A percentile compares a stretch with the other conserved stretches of the same genome.
These are phyloP conservation scores for Phlebiopsis flavidoalba DNA, from an alignment of 768 basidiomycete species.

Conservation along the genomic window DNA sequence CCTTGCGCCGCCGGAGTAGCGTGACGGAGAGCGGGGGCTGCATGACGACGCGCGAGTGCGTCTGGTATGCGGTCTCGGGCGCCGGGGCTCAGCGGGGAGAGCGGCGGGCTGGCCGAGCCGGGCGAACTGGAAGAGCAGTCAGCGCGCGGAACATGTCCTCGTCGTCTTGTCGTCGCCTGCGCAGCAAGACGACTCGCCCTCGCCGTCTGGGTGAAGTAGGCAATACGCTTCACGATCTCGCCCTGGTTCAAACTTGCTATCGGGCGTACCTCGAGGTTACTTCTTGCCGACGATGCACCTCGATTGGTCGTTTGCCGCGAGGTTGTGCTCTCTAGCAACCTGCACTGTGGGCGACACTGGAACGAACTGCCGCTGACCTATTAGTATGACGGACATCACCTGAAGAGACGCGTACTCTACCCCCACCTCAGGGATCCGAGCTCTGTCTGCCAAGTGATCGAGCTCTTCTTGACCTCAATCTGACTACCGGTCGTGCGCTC, in stretches of 20 bases:
- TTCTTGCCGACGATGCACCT: slow-evolving; percentile 98
- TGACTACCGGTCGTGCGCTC: slow-evolving; percentile 96
- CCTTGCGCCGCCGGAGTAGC: slow-evolving; percentile 28
- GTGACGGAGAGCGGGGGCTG: slow-evolving; percentile 52
- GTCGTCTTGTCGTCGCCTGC: slow-evolving; percentile 99
- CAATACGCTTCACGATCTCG: slow-evolving; percentile 92
- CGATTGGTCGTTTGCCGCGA: slow-evolving; percentile 92
- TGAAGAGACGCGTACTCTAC: slow-evolving; percentile 37
- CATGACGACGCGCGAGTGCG: slow-evolving; percentile 29
- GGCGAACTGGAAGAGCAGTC: slow-evolving; percentile 46
- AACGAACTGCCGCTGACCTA: slow-evolving; percentile 48
- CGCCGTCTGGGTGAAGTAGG: slow-evolving; percentile 89
- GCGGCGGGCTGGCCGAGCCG: background rate
- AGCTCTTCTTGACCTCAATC: slow-evolving; percentile 96
- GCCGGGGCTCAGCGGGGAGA: background rate
- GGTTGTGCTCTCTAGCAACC: slow-evolving; percentile 87
- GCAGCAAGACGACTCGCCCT: slow-evolving; percentile 88
- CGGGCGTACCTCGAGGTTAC: slow-evolving; percentile 95
- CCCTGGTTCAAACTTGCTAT: slow-evolving; percentile 98
- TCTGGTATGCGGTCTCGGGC: background rate
- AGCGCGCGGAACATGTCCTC: slow-evolving; percentile 99
- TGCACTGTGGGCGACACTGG: slow-evolving; percentile 98
- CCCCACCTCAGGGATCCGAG: slow-evolving; percentile 95
- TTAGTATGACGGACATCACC: background rate
- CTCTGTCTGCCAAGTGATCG: slow-evolving; percentile 99